These are phyloP conservation scores for Dalechampia spathulata DNA, from an alignment of 441 rosid species.

Conservation along the genomic window DNA sequence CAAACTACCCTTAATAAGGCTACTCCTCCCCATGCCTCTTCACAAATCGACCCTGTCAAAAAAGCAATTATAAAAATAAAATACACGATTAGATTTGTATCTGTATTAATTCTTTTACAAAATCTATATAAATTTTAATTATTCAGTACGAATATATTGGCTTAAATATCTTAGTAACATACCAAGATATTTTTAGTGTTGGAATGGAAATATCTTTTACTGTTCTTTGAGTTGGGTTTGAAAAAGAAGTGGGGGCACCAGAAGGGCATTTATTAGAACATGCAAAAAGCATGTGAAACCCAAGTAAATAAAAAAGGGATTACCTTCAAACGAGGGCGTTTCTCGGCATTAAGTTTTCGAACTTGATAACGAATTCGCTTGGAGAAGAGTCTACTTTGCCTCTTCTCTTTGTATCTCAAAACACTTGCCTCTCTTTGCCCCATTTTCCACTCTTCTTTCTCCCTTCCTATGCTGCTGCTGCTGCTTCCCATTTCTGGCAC, in stretches of 20 bases:
- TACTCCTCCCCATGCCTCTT: slow-evolving; percentile 31
- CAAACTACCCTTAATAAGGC: too few species aligned
- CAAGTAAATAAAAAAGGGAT: background rate
- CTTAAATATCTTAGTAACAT: too few species aligned
- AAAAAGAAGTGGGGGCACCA: too few species aligned
- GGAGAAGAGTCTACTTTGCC: slow-evolving; percentile 73
- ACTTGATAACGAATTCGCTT: slow-evolving; percentile 83
- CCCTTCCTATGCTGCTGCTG: slow-evolving; percentile 4
- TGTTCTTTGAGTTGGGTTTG: too few species aligned
- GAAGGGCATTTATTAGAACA: too few species aligned
- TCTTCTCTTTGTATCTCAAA: slow-evolving; percentile 83
- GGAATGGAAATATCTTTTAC: too few species aligned
- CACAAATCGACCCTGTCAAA: slow-evolving; percentile 60
- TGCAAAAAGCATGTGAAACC: too few species aligned
- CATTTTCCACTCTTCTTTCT: slow-evolving; percentile 23
- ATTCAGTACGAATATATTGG: too few species aligned
- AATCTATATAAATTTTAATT: too few species aligned
- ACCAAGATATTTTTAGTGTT: too few species aligned
- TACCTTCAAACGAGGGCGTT: slow-evolving; percentile 87
- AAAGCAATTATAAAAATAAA: background rate
- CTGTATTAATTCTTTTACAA: too few species aligned
- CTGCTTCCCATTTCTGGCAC: slow-evolving; percentile 51
- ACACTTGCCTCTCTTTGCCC: slow-evolving; percentile 82
- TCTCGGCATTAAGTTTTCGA: slow-evolving; percentile 90
- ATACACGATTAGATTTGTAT: too few species aligned